Conservation (phyloP, 306 rosid genomes). For the Coriaria nepalensis region DNA sequence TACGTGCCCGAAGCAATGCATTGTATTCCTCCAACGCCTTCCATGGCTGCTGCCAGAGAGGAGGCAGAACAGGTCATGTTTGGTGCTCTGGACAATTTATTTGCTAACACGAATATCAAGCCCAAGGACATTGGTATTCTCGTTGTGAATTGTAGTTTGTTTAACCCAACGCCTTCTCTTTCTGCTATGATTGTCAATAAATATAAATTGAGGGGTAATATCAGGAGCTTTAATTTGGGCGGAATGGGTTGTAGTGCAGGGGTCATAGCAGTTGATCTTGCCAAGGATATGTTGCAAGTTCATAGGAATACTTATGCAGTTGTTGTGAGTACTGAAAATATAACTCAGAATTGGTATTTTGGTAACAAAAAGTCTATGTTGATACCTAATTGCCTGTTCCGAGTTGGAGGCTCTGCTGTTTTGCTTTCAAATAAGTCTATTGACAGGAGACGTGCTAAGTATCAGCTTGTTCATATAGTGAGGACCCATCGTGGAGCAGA, state of each 20-base stretch:
- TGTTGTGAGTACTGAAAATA: constrained; percentile 63
- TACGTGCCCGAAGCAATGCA: constrained; percentile 65
- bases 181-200: constrained; percentile 66
- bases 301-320: constrained; percentile 62
- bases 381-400: constrained; percentile 63
- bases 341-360: constrained; percentile 65
- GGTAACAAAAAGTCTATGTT: constrained; percentile 69
- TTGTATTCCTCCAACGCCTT: constrained; percentile 39
- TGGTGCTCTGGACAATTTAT: constrained; percentile 52
- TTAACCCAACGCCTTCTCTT: constrained; percentile 58
- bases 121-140: constrained; percentile 56
- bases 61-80: constrained; percentile 63
- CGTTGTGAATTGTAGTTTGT: constrained; percentile 56
- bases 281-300: constrained; percentile 49
- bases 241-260: constrained; percentile 85
- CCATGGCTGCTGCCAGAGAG: constrained; percentile 51
- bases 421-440: constrained; percentile 39
- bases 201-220: constrained; percentile 54
- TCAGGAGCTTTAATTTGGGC: constrained; percentile 61
- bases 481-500: constrained; percentile 63
- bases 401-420: constrained; percentile 49
- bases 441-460: constrained; percentile 47
- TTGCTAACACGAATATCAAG: constrained; percentile 29
- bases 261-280: constrained; percentile 63
- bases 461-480: constrained; percentile 50